phyloP scores from a whole-genome alignment of 2,329 filamentous ascomycete species.

The Aspergillus fumigatiaffinis region DNA sequence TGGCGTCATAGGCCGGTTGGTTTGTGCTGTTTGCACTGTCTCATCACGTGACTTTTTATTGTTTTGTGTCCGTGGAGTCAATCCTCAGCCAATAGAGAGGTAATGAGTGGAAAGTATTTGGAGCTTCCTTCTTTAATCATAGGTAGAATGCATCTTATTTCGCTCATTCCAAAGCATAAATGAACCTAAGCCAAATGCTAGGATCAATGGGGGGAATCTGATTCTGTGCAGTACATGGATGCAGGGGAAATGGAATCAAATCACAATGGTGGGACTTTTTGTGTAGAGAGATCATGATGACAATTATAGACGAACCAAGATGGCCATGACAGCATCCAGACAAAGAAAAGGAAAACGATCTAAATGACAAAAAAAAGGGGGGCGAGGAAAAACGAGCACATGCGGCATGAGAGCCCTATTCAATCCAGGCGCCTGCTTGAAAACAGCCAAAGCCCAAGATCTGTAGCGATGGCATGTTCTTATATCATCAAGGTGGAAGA shows the following conservation, averaged over 20 bases:
- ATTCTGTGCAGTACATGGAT: slow-evolving; percentile 12
- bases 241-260: neutral
- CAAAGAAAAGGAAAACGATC: slow-evolving; percentile 8
- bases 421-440: slow-evolving; percentile 14
- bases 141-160: neutral
- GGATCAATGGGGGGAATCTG: slow-evolving; percentile 26
- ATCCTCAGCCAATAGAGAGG: neutral
- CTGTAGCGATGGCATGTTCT: slow-evolving; percentile 9
- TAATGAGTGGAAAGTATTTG: neutral
- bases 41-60: neutral
- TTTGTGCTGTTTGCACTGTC: neutral
- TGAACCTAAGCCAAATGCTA: neutral
- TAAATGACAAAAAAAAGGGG: slow-evolving; percentile 2
- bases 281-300: neutral
- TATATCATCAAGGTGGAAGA: slow-evolving; percentile 12
- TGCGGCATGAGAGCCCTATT: slow-evolving; percentile 18
- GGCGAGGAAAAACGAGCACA: slow-evolving; percentile 23
- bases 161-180: neutral
- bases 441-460: neutral
- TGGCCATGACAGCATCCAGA: neutral
- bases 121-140: neutral
- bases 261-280: slow-evolving; percentile 1
- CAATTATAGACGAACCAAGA: neutral
- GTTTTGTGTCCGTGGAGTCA: neutral
- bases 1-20: neutral